Base-by-base conservation (phyloP, 257 asterid genomes). In the Parsonsia alboflavescens region DNA sequence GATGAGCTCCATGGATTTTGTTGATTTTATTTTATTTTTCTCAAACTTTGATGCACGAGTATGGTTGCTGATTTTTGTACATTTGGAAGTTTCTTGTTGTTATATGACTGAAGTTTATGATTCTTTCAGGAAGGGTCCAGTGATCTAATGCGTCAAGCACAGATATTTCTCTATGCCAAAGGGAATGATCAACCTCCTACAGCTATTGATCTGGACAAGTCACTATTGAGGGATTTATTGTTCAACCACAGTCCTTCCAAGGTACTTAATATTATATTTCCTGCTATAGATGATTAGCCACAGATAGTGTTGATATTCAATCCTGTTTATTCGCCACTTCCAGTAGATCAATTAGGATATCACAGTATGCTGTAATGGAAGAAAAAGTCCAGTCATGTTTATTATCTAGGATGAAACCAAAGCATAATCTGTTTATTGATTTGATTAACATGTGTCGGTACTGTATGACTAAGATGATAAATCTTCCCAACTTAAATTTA, bases 181-280 rank as follows among this genome's bases (percentile, higher is more conserved):
- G 99, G 99, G 76, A 92, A 84, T 48, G 53, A 82, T 72, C 86
- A 83, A 78, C 83, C 97, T 62, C 99, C 99, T 78, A 92, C 99
- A 44, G 94, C 98, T 70, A 90, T 95, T 72, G 96, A 92, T 78
- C 81, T 90, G 58, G 89, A 95, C 81, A 95, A 93, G 80, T 83
- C 94, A 39, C 87, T 95, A 56, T 68, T 89, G 77, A 90, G 77
- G 86, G 97, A 95, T 80, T 80, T 95, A 78, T 79, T 95, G 68
- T 95, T 95, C 85, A 95, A 95, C 89, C 96, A 90, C 75, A 92
- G 96, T 73, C 97, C 99, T 46, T 46, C 93, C 72, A 95, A 95
- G 98, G 99, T 95, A 87, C 57, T 19, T 53, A 49, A 61, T 52
- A 59, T 4, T 67, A 49, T 4, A 48, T 68, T 10, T 68, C 30